A percentile compares a stretch with the other conserved stretches of the same genome.
Conservation (phyloP, 2,329 filamentous ascomycete genomes). For the Colletotrichum incanum region DNA sequence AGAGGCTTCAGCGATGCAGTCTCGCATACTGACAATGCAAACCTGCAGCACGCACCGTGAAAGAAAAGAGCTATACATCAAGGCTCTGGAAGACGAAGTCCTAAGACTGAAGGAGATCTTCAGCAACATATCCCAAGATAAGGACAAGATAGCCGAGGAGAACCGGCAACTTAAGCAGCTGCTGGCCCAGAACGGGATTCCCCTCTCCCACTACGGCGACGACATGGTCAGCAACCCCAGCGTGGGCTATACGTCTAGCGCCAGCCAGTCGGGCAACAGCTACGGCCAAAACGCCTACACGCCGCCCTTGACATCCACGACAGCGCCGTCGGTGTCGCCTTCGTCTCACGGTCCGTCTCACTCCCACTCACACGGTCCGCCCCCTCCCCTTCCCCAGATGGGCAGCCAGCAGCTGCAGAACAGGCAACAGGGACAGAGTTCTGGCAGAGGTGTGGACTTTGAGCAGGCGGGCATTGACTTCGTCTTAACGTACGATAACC, state of each 20-base stretch:
- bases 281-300: conserved; percentile 68
- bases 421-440: conserved; percentile 47
- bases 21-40: conserved; percentile 44
- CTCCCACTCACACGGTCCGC: conserved; percentile 42
- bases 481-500: conserved; percentile 85
- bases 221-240: conserved; percentile 64
- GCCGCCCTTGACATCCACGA: conserved; percentile 63
- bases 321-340: conserved; percentile 58
- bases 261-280: conserved; percentile 73
- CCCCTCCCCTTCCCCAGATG: conserved; percentile 45
- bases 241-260: conserved; percentile 65
- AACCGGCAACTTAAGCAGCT: conserved; percentile 80
- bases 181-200: conserved; percentile 68
- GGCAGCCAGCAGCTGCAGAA: conserved; percentile 52
- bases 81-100: conserved; percentile 92
- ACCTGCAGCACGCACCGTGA: conserved; percentile 90
- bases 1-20: conserved; percentile 14
- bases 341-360: conserved; percentile 47
- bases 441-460: conserved; percentile 73
- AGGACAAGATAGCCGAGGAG: conserved; percentile 82
- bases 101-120: conserved; percentile 90
- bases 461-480: conserved; percentile 91
- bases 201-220: conserved; percentile 54
- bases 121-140: conserved; percentile 80
- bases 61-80: conserved; percentile 96